Evolutionary conservation across 768 basidiomycete species (phyloP).

Genomic region (Cystobasidiopsis lactophilus): DNA sequence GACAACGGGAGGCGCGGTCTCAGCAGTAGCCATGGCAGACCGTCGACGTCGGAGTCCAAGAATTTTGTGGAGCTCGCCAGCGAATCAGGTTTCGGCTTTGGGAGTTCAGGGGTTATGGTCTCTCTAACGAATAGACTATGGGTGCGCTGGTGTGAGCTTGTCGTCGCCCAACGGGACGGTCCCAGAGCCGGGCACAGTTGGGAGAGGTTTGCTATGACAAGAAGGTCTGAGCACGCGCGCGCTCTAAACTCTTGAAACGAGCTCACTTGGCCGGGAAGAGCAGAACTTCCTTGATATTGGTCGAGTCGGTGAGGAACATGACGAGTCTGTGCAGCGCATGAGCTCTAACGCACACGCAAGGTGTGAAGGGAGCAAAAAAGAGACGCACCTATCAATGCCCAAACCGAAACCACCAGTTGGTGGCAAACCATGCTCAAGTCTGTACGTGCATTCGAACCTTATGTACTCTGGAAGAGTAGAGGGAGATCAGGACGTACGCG

Average conservation of each 20-base stretch:
- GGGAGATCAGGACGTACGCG: conserved; percentile 39
- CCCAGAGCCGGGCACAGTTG: no score
- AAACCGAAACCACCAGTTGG: conserved; percentile 96
- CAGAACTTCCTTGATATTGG: conserved; percentile 17
- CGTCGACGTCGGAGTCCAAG: no score
- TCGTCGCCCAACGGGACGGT: no score
- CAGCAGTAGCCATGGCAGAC: no score
- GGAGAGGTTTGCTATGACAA: no score
- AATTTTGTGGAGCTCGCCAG: no score
- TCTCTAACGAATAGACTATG: not conserved
- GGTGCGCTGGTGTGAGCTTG: not conserved
- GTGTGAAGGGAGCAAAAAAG: not conserved
- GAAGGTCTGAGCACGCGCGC: no score
- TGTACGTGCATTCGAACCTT: conserved; percentile 21
- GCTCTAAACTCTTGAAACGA: no score
- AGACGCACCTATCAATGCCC: conserved; percentile 51
- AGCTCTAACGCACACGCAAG: not conserved
- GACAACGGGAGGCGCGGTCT: no score
- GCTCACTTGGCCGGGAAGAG: no score
- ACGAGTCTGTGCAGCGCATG: conserved; percentile 33
- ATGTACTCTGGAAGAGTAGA: not conserved
- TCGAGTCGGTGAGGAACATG: conserved; percentile 80
- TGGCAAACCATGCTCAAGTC: conserved; percentile 87
- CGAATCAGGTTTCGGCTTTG: no score
- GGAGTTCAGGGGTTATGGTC: no score